A percentile compares a stretch with the other conserved stretches of the same genome.
These are phyloP conservation scores for Penicillium crystallinum DNA, from an alignment of 495 filamentous ascomycete species.

Conservation along the genomic window DNA sequence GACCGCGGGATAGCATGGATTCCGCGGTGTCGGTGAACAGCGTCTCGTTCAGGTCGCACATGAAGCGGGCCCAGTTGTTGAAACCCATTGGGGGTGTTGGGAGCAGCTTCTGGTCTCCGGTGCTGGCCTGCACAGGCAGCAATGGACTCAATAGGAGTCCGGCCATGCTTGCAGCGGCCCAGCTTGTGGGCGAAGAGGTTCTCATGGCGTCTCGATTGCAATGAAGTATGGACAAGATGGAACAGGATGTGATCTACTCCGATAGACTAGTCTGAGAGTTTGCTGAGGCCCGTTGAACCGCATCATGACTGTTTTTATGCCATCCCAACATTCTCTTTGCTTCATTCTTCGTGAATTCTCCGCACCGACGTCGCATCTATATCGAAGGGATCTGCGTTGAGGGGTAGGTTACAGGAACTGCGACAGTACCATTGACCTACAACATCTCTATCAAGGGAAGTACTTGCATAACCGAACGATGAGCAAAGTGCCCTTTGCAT, in stretches of 20 bases:
- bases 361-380: constrained; percentile 14
- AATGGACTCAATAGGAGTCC: constrained; percentile 15
- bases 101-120: constrained; percentile 17
- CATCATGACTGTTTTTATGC: neutral
- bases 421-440: constrained; percentile 18
- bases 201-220: constrained; percentile 6
- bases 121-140: constrained; percentile 14
- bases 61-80: constrained; percentile 42
- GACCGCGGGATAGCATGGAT: constrained; percentile 33
- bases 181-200: neutral
- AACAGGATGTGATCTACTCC: neutral
- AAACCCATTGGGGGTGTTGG: constrained; percentile 41
- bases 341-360: constrained; percentile 9
- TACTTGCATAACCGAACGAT: neutral
- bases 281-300: neutral
- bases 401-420: constrained; percentile 13
- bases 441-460: neutral
- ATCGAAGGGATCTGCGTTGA: constrained; percentile 5
- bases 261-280: neutral
- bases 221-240: neutral
- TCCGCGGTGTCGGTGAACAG: constrained; percentile 37
- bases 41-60: constrained; percentile 40
- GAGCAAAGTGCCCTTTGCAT: neutral
- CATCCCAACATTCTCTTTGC: neutral
- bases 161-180: constrained; percentile 8